These are phyloP conservation scores for Cryptosporidium viatorum DNA, from an alignment of 169 alveolate genomes.

Conservation along the genomic window DNA sequence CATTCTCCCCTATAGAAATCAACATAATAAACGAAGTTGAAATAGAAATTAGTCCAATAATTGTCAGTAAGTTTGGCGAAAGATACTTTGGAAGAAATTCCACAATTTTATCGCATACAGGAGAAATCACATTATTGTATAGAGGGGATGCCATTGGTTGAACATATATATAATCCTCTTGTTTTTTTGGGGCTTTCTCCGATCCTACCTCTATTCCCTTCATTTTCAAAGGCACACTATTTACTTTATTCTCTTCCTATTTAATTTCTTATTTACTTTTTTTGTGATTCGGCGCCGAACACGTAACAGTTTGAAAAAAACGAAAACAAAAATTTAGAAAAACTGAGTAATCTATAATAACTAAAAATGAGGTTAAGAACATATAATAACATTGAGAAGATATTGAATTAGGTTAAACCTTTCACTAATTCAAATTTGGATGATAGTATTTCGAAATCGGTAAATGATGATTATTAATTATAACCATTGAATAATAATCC, in stretches of 20 bases:
- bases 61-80: slow-evolving; percentile 40
- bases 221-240: neutral
- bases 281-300: neutral
- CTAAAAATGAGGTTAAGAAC: neutral
- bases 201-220: neutral
- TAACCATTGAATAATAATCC: no score
- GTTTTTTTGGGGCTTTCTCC: neutral
- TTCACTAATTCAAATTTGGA: neutral
- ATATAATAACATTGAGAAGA: no score
- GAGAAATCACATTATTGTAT: slow-evolving; percentile 33
- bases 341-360: neutral
- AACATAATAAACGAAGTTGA: slow-evolving; percentile 7
- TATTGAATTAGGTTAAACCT: neutral
- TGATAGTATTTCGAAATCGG: neutral
- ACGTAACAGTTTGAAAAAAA: neutral
- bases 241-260: no score
- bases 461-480: no score
- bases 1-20: neutral
- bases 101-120: slow-evolving; percentile 46
- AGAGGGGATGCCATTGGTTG: slow-evolving; percentile 58
- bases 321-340: no score
- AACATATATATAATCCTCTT: slow-evolving; percentile 13
- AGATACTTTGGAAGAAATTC: slow-evolving; percentile 30
- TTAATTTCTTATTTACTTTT: no score
- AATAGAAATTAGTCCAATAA: slow-evolving; percentile 7